Conservation (phyloP, 805 yeast species). For the Wickerhamiella spandovensis region DNA sequence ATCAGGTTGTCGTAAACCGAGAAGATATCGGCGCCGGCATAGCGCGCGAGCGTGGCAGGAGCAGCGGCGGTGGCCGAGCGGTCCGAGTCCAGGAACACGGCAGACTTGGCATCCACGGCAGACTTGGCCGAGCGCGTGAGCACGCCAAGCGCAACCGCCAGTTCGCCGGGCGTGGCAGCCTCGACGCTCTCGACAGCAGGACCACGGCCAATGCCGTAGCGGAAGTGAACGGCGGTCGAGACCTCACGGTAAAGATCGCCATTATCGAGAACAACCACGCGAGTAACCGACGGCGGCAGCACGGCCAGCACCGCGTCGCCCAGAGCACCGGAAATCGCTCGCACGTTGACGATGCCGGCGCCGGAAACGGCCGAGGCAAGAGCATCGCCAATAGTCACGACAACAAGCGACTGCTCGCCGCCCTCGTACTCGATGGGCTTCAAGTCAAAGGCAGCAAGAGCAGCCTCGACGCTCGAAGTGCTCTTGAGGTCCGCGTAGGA, state of each 20-base stretch:
- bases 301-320: conserved; percentile 41
- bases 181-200: conserved; percentile 27
- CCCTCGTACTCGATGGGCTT: conserved; percentile 64
- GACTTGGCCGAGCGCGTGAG: conserved; percentile 32
- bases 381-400: conserved; percentile 26
- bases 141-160: conserved; percentile 41
- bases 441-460: conserved; percentile 39
- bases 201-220: conserved; percentile 16
- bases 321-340: conserved; percentile 75
- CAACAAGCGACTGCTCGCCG: conserved; percentile 18
- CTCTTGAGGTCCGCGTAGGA: conserved; percentile 28
- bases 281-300: conserved; percentile 40
- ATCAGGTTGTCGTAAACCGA: conserved; percentile 58
- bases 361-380: background rate
- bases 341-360: conserved; percentile 56
- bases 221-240: conserved; percentile 28
- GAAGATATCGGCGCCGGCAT: conserved; percentile 33
- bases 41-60: conserved; percentile 12
- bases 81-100: conserved; percentile 16
- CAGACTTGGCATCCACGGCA: conserved; percentile 35
- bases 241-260: conserved; percentile 54
- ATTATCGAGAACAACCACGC: conserved; percentile 49
- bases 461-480: conserved; percentile 18
- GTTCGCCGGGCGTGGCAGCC: conserved; percentile 17
- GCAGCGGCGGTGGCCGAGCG: conserved; percentile 11